Percentiles rank a stretch among this genome's conserved stretches.
These are phyloP conservation scores for Penicillium ucsense DNA, from an alignment of 495 filamentous ascomycete genomes.

Conservation along the genomic window DNA sequence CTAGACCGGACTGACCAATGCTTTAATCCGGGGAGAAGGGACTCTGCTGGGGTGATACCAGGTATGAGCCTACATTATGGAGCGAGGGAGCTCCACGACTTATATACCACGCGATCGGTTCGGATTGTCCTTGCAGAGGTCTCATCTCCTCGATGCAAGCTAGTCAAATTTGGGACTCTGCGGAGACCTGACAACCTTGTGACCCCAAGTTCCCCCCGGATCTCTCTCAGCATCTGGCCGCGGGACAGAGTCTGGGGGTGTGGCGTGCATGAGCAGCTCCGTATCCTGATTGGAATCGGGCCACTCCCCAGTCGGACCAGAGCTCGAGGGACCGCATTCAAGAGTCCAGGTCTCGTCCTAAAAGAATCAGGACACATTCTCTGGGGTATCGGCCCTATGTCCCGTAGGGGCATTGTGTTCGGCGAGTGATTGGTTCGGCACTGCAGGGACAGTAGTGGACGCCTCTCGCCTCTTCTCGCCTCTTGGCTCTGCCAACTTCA, in stretches of 20 bases:
- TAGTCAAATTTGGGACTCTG: constrained; percentile 7
- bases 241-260: constrained; percentile 1
- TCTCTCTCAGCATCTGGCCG: constrained; percentile 2
- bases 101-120: constrained; percentile 13
- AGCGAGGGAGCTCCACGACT: constrained; percentile 9
- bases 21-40: not conserved
- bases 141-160: not conserved
- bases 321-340: not conserved
- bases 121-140: not conserved
- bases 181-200: constrained; percentile 11
- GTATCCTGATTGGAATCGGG: constrained; percentile 19
- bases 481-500: not conserved
- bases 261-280: constrained; percentile 16
- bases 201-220: constrained; percentile 6
- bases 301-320: constrained; percentile 13
- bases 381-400: constrained; percentile 13
- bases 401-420: not conserved
- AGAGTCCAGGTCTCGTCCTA: not conserved
- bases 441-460: not conserved
- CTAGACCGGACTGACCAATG: not conserved
- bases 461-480: not conserved
- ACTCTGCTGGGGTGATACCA: not conserved
- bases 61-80: not conserved
- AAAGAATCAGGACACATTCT: constrained; percentile 8
- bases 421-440: not conserved